Evolutionary conservation across 106 monocot genomes (phyloP), one percentile per base, ranked within the genome.

Genomic region (Posidonia australis): DNA sequence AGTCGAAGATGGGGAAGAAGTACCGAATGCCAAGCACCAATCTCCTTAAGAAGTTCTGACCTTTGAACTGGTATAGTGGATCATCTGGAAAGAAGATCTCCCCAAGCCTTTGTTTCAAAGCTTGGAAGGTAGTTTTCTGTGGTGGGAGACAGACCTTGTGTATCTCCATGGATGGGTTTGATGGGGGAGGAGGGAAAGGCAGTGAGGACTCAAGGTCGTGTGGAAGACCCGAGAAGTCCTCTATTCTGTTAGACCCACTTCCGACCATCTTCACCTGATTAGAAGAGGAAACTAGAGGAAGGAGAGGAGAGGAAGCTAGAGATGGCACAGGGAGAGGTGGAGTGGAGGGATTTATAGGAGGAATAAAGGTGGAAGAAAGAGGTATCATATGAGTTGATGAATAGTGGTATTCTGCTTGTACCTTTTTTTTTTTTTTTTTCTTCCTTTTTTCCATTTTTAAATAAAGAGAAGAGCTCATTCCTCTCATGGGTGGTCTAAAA

Each of bases 41-140:
- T 13, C 22, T 46, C 28, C 30, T 58, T 18, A 19, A 12, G 23
- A 13, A 17, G 16, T 27, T 51, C 46, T 59, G 58, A 3, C 60
- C 48, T 27, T 48, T 27, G 70, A 70, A 70, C 29, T 47, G 59
- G 46, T 47, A 24, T 18, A 70, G 20, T n/a, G 60, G 70, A 13
- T 70, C 70, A 13, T 70, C 70, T 0, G 70, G 60, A 10, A 70
- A 70, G 60, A 70, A 70, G n/a, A 47, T 17, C 49, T 70, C 70
- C 9, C 46, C 24, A 6, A 70, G 17, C 27, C 47, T 36, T 36
- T 58, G 43, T 47, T 47, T 60, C 12, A 55, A 5, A 10, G 55
- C 9, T 17, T 55, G 44, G 47, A 60, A 19, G 18, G 46, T 46
- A 9, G 44, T 58, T 18, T 21, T 46, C 60, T 46, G 20, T 9